Percentiles rank a stretch among this genome's conserved stretches.
Conservation (phyloP, 2,329 filamentous ascomycete genomes). For the Knoxdaviesia proteae region DNA sequence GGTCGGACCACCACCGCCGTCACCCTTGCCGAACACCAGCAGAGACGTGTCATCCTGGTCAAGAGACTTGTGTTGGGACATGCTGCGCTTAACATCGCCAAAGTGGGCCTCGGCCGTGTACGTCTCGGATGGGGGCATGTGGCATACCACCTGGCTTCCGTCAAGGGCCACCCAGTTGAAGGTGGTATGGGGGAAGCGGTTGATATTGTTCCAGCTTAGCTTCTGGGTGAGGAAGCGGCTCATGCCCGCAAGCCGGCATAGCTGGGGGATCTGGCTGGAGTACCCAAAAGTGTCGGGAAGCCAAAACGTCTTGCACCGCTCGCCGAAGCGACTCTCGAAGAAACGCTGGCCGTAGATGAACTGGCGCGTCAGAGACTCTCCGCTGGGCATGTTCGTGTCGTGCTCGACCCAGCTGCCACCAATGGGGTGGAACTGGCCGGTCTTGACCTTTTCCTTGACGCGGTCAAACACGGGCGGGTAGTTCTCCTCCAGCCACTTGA, state of each 20-base stretch:
- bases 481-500: slow-evolving; percentile 82
- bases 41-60: slow-evolving; percentile 81
- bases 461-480: slow-evolving; percentile 81
- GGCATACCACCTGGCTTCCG: slow-evolving; percentile 88
- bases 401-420: slow-evolving; percentile 98
- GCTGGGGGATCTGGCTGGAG: slow-evolving; percentile 79
- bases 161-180: slow-evolving; percentile 98
- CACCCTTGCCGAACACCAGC: slow-evolving; percentile 88
- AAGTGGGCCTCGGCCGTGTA: slow-evolving; percentile 92
- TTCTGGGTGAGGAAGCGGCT: slow-evolving; percentile 94
- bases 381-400: slow-evolving; percentile 91
- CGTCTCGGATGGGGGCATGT: slow-evolving; percentile 91
- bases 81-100: slow-evolving; percentile 75
- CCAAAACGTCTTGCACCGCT: slow-evolving; percentile 85
- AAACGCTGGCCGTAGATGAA: slow-evolving; percentile 91
- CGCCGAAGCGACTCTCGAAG: slow-evolving; percentile 82
- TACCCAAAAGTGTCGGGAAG: slow-evolving; percentile 96
- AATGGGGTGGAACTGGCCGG: slow-evolving; percentile 82
- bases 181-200: slow-evolving; percentile 94
- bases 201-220: slow-evolving; percentile 99
- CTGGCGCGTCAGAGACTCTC: slow-evolving; percentile 81
- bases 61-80: slow-evolving; percentile 86
- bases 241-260: slow-evolving; percentile 91
- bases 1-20: slow-evolving; percentile 87
- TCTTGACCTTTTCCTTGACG: slow-evolving; percentile 76